phyloP scores from a whole-genome alignment of 2,329 filamentous ascomycete genomes.

The Aspergillus hortae region DNA sequence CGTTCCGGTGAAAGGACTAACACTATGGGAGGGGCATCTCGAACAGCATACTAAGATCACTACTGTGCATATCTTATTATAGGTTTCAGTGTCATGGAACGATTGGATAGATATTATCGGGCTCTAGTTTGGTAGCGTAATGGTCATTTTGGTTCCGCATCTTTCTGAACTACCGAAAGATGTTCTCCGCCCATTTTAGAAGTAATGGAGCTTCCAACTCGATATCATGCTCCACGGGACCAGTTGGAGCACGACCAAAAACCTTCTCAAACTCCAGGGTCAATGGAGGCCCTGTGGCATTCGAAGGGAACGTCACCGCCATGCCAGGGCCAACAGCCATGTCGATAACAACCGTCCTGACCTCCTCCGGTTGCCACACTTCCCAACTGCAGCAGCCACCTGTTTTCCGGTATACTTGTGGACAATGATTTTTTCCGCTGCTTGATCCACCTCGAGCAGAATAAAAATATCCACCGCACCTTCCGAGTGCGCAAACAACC shows the following conservation, averaged over 20 bases:
- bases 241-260: background rate
- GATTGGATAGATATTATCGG: no score
- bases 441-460: background rate
- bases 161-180: background rate
- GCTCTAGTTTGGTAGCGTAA: no score
- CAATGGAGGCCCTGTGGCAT: background rate
- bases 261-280: background rate
- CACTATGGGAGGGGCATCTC: no score
- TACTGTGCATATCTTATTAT: no score
- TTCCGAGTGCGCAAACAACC: background rate
- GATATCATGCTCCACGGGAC: background rate
- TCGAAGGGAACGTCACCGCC: background rate
- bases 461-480: background rate
- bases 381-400: background rate
- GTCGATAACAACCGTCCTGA: background rate
- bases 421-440: background rate
- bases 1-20: conserved; percentile 13
- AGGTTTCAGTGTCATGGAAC: no score
- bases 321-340: background rate
- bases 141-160: background rate
- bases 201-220: background rate
- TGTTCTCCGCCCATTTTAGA: background rate
- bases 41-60: no score
- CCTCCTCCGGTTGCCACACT: background rate
- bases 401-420: background rate